Evolutionary conservation across 495 filamentous ascomycete species (phyloP).

Genomic region (Sporormia fimetaria): DNA sequence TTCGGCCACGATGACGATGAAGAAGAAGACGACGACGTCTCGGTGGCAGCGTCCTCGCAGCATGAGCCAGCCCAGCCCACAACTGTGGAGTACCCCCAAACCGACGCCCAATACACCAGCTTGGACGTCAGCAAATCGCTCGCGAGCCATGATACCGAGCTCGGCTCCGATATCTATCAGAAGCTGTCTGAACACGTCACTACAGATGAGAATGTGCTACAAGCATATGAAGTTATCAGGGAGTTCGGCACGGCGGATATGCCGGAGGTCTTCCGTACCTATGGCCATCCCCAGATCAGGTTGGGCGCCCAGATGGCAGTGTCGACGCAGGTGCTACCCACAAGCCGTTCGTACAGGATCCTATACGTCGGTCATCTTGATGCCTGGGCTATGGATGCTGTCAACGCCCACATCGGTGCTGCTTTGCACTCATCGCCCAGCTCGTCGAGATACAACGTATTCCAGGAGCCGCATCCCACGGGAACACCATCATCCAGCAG

Average conservation of each 20-base stretch:
- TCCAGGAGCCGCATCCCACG: conserved; percentile 10
- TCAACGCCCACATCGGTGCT: conserved; percentile 16
- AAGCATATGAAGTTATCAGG: conserved; percentile 6
- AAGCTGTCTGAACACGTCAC: conserved; percentile 8
- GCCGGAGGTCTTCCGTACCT: conserved; percentile 5
- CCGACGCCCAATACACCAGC: not conserved
- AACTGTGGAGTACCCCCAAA: not conserved
- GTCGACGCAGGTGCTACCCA: conserved; percentile 6
- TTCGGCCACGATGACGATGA: conserved; percentile 10
- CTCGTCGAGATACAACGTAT: conserved; percentile 18
- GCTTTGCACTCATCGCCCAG: conserved; percentile 15
- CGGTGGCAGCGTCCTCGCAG: conserved; percentile 1
- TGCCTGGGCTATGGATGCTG: conserved; percentile 13
- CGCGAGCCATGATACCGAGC: conserved; percentile 8
- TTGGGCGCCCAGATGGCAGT: conserved; percentile 14
- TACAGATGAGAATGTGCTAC: not conserved
- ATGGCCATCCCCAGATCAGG: conserved; percentile 10
- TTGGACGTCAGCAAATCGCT: conserved; percentile 12
- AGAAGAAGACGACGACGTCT: conserved; percentile 15
- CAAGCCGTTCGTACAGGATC: conserved; percentile 12
- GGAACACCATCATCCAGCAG: conserved; percentile 5
- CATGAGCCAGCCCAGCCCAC: conserved; percentile 3
- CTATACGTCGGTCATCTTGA: conserved; percentile 20
- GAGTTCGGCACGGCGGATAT: conserved; percentile 5
- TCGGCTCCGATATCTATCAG: conserved; percentile 3